Evolutionary conservation across 805 yeast species (phyloP).

Genomic region (Saccharomycopsis selenospora): DNA sequence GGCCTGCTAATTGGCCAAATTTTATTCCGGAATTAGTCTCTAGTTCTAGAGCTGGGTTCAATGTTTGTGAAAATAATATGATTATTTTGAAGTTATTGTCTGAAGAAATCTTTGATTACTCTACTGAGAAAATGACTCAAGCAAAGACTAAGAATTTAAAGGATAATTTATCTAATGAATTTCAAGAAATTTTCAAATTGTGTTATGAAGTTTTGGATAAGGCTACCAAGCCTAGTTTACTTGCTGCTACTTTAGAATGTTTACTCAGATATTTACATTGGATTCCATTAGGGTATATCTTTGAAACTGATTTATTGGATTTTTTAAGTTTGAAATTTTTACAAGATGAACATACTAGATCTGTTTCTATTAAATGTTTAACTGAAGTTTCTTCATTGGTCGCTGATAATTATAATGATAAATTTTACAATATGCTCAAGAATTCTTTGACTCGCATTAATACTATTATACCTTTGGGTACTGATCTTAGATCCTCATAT

Average conservation of each 20-base stretch:
- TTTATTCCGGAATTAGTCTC: constrained; percentile 89
- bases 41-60: constrained; percentile 76
- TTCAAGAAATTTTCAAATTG: constrained; percentile 84
- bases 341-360: constrained; percentile 70
- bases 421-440: constrained; percentile 63
- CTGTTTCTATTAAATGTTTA: constrained; percentile 81
- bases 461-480: constrained; percentile 60
- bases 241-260: constrained; percentile 77
- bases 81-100: constrained; percentile 77
- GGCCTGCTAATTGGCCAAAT: constrained; percentile 99
- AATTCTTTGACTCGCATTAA: constrained; percentile 64
- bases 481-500: constrained; percentile 69
- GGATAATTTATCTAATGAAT: constrained; percentile 79
- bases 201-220: constrained; percentile 92
- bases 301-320: constrained; percentile 75
- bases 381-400: constrained; percentile 80
- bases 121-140: constrained; percentile 95
- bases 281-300: constrained; percentile 88
- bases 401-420: constrained; percentile 38
- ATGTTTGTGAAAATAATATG: constrained; percentile 98
- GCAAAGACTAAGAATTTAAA: constrained; percentile 84
- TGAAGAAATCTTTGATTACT: constrained; percentile 93
- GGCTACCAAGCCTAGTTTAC: constrained; percentile 75
- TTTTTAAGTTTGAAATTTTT: constrained; percentile 71
- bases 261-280: constrained; percentile 83